These are phyloP conservation scores for Phytomonas serpens DNA, from an alignment of 208 protist genomes.

Conservation along the genomic window DNA sequence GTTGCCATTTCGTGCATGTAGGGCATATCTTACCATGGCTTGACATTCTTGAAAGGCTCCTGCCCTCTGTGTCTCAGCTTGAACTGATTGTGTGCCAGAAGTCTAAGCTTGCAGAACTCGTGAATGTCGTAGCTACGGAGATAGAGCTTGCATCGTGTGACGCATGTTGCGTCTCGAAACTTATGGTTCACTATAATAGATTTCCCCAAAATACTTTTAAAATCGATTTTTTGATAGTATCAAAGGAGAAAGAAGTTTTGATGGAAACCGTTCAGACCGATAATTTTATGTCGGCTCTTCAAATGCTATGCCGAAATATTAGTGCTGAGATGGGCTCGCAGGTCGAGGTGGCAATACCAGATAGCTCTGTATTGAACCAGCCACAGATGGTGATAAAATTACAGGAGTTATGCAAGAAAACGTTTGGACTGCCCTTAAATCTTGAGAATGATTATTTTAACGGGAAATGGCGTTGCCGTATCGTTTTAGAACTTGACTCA, in stretches of 20 bases:
- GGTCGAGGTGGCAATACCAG: not conserved
- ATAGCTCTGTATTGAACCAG: not conserved
- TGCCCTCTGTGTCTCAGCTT: not conserved
- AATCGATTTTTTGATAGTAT: not conserved
- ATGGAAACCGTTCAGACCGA: not conserved
- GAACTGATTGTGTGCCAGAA: not conserved
- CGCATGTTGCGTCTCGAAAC: not conserved
- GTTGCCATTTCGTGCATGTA: not conserved
- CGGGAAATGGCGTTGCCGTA: constrained; percentile 39
- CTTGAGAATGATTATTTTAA: constrained; percentile 8
- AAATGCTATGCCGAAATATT: constrained; percentile 13
- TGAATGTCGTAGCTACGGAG: not conserved
- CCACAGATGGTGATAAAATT: not conserved
- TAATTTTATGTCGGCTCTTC: constrained; percentile 17
- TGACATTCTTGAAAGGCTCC: not conserved
- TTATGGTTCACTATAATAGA: not conserved
- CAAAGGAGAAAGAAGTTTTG: not conserved
- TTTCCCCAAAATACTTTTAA: not conserved
- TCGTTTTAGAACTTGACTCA: constrained; percentile 31
- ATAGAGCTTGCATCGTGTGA: not conserved
- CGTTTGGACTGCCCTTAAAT: not conserved
- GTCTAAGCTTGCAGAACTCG: not conserved
- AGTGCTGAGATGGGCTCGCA: not conserved
- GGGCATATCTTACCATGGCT: not conserved
- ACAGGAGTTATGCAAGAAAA: not conserved